Base-by-base conservation (phyloP, 805 yeast species). In the Starmerella scarabaei region DNA sequence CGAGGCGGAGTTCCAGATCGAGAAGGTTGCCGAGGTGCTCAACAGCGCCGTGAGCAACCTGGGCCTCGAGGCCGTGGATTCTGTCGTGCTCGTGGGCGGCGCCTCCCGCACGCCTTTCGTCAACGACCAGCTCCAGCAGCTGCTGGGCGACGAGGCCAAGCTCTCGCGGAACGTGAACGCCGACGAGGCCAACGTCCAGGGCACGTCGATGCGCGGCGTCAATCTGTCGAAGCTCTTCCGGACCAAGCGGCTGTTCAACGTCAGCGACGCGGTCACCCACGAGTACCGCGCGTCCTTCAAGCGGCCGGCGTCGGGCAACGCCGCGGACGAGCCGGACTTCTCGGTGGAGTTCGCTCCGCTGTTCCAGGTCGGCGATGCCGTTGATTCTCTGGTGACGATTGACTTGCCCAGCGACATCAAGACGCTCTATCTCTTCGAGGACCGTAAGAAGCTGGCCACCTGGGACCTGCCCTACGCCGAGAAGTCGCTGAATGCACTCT, bases 131-230 rank as follows among this genome's bases (percentile, higher is more conserved):
- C 63, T 75, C 33, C 37, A 40, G 16, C 38, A 35, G 15, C 62
- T 77, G 31, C 83, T 79, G 1, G 73, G 72, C 16, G 26, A 11
- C 26, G 77, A 73, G 2, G 26, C 36, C 27, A 47, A 40, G 29
- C 66, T 86, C 30, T 69, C 93, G 18, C 84, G 78, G 58, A 82
- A 78, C 37, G 93, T 91, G 33, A 91, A 91, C 59, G 91, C 98
- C 0, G 98, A 91, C 60, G 98, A 91, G 63, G 77, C 96, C 33
- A 83, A 83, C 38, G 94, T 83, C 12, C 68, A 82, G 52, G 98
- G 98, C 36, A 74, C 93, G 2, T 75, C 94, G n/a, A 64, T 80
- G 29, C 71, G 85, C 48, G 97, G 91, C 17, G 79, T 84, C 30
- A 67, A 74, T 35, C 64, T 83, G 29, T 73, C 84, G n/a, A 69